Evolutionary conservation across 176 grass and related monocot species (phyloP).

Genomic region (Paspalum notatum): DNA sequence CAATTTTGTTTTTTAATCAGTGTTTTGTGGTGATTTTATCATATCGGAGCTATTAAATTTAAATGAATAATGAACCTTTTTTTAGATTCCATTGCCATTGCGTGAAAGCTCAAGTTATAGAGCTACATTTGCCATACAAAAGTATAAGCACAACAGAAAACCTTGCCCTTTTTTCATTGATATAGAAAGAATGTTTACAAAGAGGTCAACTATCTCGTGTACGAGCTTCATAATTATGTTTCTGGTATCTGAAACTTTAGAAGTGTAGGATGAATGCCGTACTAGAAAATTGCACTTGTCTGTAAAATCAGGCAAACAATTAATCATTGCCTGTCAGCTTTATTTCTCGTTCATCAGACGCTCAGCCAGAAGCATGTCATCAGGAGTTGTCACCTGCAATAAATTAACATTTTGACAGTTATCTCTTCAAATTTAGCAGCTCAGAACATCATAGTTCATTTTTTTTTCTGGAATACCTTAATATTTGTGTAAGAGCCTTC

Average conservation of each 20-base stretch:
- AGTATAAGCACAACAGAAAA: not conserved
- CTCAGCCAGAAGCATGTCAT: slow-evolving; percentile 90
- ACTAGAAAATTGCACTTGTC: slow-evolving; percentile 17
- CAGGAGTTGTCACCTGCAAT: slow-evolving; percentile 90
- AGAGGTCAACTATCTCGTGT: slow-evolving; percentile 2
- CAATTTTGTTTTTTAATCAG: not conserved
- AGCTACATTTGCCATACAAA: not conserved
- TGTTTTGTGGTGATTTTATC: not conserved
- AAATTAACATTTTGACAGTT: slow-evolving; percentile 13
- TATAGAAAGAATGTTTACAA: slow-evolving; percentile 30
- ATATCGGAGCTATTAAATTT: slow-evolving; percentile 3
- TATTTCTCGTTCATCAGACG: slow-evolving; percentile 69
- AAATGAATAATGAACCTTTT: not conserved
- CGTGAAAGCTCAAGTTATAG: slow-evolving; percentile 1
- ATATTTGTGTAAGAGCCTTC: slow-evolving; percentile 98
- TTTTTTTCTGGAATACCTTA: slow-evolving; percentile 58
- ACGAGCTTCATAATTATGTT: slow-evolving; percentile 10
- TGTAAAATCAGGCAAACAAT: slow-evolving; percentile 24
- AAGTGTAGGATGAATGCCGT: not conserved
- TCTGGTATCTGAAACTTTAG: slow-evolving; percentile 25
- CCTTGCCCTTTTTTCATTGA: not conserved
- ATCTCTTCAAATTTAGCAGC: slow-evolving; percentile 3
- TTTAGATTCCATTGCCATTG: not conserved
- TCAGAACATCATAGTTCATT: slow-evolving; percentile 13
- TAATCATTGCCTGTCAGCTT: not conserved